phyloP scores from a whole-genome alignment of 306 rosid genomes.

The Quillaja saponaria region DNA sequence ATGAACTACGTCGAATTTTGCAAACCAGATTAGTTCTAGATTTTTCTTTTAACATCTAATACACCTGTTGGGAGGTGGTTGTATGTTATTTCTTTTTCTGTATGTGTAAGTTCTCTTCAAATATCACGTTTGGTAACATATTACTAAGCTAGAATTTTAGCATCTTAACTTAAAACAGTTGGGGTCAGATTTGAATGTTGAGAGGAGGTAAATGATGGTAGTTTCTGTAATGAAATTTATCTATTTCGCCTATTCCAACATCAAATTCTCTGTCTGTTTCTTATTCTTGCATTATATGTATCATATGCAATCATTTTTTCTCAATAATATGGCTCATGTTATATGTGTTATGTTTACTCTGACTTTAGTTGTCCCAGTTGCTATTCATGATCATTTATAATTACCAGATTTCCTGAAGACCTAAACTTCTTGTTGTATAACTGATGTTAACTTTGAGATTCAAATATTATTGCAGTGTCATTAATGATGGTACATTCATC shows the following conservation, averaged over 20 bases:
- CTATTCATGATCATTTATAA: not conserved
- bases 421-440: slow-evolving; percentile 25
- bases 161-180: not conserved
- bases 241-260: not conserved
- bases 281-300: not conserved
- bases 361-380: no score
- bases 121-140: not conserved
- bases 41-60: no score
- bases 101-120: not conserved
- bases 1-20: no score
- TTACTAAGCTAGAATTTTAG: not conserved
- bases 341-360: not conserved
- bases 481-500: slow-evolving; percentile 71
- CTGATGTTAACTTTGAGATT: slow-evolving; percentile 25
- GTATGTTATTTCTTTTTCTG: no score
- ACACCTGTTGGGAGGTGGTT: no score
- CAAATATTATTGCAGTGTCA: slow-evolving; percentile 57
- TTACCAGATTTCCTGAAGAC: not conserved
- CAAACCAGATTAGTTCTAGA: no score
- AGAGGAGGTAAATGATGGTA: not conserved
- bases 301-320: no score
- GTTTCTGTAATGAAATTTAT: not conserved
- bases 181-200: slow-evolving; percentile 1
- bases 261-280: not conserved
- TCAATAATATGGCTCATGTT: not conserved